Percentiles rank a stretch among this genome's conserved stretches.
Conservation (phyloP, 2,329 filamentous ascomycete genomes). For the Trichoderma sp. region DNA sequence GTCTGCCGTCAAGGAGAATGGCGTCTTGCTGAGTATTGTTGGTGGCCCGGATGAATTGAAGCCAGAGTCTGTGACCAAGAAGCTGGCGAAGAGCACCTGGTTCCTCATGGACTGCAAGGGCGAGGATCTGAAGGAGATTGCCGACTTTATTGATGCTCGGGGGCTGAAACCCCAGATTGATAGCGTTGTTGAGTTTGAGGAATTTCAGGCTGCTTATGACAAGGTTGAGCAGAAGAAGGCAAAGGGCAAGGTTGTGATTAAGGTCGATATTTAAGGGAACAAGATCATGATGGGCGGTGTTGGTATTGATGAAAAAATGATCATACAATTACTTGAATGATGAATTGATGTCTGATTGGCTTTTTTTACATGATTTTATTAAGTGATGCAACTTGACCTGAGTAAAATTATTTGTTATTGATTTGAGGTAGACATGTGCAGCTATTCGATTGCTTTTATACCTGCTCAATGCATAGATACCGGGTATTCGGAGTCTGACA, state of each 20-base stretch:
- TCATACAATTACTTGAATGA: neutral
- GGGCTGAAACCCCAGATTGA: conserved; percentile 39
- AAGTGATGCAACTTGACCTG: too few species aligned
- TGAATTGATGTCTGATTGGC: neutral
- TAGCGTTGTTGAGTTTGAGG: conserved; percentile 41
- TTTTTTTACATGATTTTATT: too few species aligned
- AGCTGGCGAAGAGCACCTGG: conserved; percentile 34
- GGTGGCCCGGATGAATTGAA: conserved; percentile 33
- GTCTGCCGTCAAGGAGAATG: conserved; percentile 38
- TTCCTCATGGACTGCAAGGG: conserved; percentile 43
- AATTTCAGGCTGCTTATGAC: conserved; percentile 42
- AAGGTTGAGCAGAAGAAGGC: conserved; percentile 38
- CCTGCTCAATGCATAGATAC: neutral
- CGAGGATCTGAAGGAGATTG: conserved; percentile 38
- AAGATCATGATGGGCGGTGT: neutral
- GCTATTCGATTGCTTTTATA: neutral
- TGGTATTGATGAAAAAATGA: neutral
- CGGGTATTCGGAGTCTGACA: neutral
- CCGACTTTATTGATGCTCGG: conserved; percentile 37
- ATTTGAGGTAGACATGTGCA: neutral
- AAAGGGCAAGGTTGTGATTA: conserved; percentile 44
- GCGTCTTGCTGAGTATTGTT: conserved; percentile 38
- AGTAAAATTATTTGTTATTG: neutral
- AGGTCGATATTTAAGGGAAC: conserved; percentile 26
- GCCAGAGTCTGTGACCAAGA: conserved; percentile 34